These are phyloP conservation scores for Mycena belliarum DNA, from an alignment of 768 basidiomycete species.

Conservation along the genomic window DNA sequence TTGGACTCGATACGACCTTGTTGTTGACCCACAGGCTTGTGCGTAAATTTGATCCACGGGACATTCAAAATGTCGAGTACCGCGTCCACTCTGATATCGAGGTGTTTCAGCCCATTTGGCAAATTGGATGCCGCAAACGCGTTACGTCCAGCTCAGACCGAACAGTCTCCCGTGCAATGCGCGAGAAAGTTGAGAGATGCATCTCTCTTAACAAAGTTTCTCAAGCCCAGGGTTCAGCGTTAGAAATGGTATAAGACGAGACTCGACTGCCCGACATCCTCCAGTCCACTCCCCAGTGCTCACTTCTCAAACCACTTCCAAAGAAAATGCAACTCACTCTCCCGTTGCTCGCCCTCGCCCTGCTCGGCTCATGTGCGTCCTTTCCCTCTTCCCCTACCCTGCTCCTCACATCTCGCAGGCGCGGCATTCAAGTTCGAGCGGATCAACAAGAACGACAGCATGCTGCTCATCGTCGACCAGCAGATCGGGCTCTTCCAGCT, in stretches of 20 bases:
- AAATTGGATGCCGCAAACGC: too few species aligned
- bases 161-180: too few species aligned
- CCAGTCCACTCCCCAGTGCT: not conserved
- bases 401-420: not conserved
- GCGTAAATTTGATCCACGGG: too few species aligned
- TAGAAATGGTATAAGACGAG: conserved; percentile 6
- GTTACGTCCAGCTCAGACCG: too few species aligned
- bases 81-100: too few species aligned
- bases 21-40: too few species aligned
- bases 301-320: not conserved
- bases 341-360: conserved; percentile 3
- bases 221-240: too few species aligned
- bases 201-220: too few species aligned
- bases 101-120: too few species aligned
- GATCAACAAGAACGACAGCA: conserved; percentile 45
- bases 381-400: not conserved
- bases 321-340: conserved; percentile 6
- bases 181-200: too few species aligned
- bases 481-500: conserved; percentile 50
- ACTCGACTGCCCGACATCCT: not conserved
- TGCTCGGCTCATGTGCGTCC: not conserved
- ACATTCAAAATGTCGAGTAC: too few species aligned
- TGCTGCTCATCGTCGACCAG: conserved; percentile 50
- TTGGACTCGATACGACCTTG: too few species aligned
- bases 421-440: conserved; percentile 33